Evolutionary conservation across 139 green algal species (phyloP), one percentile per base, ranked within the genome.

Genomic region (Coccomyxa sp.): DNA sequence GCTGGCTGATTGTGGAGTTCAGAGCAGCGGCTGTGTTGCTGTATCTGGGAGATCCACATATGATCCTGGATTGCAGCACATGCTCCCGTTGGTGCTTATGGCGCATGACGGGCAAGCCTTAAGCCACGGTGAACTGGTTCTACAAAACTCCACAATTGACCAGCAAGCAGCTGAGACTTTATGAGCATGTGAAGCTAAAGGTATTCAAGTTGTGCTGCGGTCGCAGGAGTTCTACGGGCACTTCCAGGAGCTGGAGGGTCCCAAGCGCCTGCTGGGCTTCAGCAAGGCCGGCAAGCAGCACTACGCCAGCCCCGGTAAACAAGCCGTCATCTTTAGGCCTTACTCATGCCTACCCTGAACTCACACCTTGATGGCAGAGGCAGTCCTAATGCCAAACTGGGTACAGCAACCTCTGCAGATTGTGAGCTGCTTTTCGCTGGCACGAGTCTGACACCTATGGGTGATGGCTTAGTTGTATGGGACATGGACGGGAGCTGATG

Each of bases 181-280:
- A 37, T 18, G 37, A n/a, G n/a, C n/a, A n/a, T n/a, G n/a, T n/a
- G n/a, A n/a, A n/a, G n/a, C n/a, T n/a, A n/a, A n/a, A n/a, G n/a
- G n/a, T n/a, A n/a, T n/a, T n/a, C n/a, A n/a, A n/a, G n/a, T n/a
- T n/a, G n/a, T n/a, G n/a, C n/a, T 44, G 36, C 38, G 39, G 18
- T 8, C 76, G 74, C 75, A 87, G 74, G 83, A 72, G 0, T 95
- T 96, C n/a, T 70, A 81, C 5, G 14, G 77, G 0, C 87, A 82
- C 68, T 95, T 90, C 50, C 12, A 83, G 0, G 8, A 34, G 6
- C 58, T 88, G 73, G 76, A 72, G 3, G 79, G 55, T 0, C 89
- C 85, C 39, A 93, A 91, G 81, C 77, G 86, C 5, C 54, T 96
- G 31, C 83, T 94, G 68, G 93, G 83, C 9, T 98, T 91, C 83